Evolutionary conservation across 768 basidiomycete genomes (phyloP), one percentile per base, ranked within the genome.

Genomic region (Trametes cingulata): DNA sequence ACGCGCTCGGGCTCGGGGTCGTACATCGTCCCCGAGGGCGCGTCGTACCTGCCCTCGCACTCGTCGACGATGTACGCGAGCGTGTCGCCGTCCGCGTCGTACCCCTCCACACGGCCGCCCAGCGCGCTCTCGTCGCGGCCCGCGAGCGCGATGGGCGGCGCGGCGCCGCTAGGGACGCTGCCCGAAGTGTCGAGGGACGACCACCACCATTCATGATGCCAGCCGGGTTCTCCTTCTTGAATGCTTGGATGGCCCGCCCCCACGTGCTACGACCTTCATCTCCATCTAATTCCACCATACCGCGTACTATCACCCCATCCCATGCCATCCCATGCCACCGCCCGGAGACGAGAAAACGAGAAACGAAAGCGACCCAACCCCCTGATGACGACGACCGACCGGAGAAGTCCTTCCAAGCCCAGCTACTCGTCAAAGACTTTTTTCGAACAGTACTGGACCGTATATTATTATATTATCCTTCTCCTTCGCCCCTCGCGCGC

Each of bases 61-160:
- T 14, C 62, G 29, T 35, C 39, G 46, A 20, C 37, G 37, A 33
- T 54, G 48, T 56, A 56, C 45, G 60, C 64, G 46, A 49, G 52
- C 15, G 25, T 53, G 22, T 51, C 61, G 20, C 55, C 61, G 2
- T 66, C 62, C 27, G 42, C 61, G 39, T 63, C 65, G 50, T 66
- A 61, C 46, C 65, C 67, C 13, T 61, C 59, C 1, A 58, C 65
- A 19, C 65, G 68, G 37, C 66, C 65, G 25, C 42, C 65, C 22
- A 68, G 68, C 54, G 58, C 68, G 37, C 50, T 68, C 2, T 64
- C 62, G 37, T 63, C 67, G 22, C 59, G 68, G 25, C 67, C 68
- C 36, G 43, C 68, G 33, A 69, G 68, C 60, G 65, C 68, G 20
- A 60, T 66, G 60, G 64, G 61, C 35, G 54, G 63, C 39, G 62